These are phyloP conservation scores for Spathaspora passalidarum DNA, from an alignment of 805 yeast species.

Conservation along the genomic window DNA sequence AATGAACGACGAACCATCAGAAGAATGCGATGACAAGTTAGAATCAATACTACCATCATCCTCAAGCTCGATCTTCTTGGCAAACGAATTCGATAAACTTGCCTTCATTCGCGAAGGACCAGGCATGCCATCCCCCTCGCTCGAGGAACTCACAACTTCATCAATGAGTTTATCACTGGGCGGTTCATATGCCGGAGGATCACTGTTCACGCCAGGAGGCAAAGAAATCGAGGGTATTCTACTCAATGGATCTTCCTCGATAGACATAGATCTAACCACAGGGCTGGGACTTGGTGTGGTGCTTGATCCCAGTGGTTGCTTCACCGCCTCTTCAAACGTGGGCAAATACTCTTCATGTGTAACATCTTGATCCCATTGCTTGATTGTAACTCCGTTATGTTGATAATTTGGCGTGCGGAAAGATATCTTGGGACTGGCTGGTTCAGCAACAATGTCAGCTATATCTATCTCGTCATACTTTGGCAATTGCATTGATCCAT, in stretches of 20 bases:
- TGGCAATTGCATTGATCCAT: slow-evolving; percentile 39
- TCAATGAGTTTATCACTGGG: not conserved
- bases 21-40: not conserved
- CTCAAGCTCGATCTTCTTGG: not conserved
- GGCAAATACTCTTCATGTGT: slow-evolving; percentile 41
- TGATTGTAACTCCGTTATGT: slow-evolving; percentile 28
- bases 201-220: slow-evolving; percentile 14
- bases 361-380: slow-evolving; percentile 19
- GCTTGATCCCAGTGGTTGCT: slow-evolving; percentile 13
- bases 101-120: slow-evolving; percentile 4
- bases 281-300: slow-evolving; percentile 43
- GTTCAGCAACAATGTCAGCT: not conserved
- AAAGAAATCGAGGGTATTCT: slow-evolving; percentile 26
- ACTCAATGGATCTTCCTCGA: slow-evolving; percentile 38
- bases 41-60: slow-evolving; percentile 1
- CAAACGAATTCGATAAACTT: slow-evolving; percentile 7
- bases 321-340: slow-evolving; percentile 59
- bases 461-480: slow-evolving; percentile 28
- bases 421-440: slow-evolving; percentile 16
- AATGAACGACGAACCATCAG: not conserved
- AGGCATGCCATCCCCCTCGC: not conserved
- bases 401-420: slow-evolving; percentile 40
- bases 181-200: slow-evolving; percentile 32
- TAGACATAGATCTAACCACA: slow-evolving; percentile 33
- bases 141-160: not conserved